Conservation (phyloP, 108 stramenopile species). For the Ochromonas danica region DNA sequence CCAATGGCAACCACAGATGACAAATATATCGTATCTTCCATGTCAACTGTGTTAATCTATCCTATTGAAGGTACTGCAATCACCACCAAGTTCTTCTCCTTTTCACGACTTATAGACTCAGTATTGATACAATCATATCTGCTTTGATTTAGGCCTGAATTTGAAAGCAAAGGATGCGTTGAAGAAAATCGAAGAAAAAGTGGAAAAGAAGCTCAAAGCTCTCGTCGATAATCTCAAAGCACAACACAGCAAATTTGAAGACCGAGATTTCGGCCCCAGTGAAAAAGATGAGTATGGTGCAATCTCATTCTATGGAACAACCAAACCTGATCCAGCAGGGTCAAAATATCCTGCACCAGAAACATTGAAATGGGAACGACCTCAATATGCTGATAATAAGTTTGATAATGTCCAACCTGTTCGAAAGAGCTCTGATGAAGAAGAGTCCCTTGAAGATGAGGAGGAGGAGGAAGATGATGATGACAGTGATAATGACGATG, state of each 20-base stretch:
- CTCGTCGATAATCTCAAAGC: slow-evolving; percentile 32
- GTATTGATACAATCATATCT: no score
- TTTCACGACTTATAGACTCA: no score
- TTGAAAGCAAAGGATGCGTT: no score
- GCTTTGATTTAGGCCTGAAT: no score
- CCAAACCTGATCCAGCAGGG: slow-evolving; percentile 12
- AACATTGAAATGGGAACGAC: slow-evolving; percentile 32
- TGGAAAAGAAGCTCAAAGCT: slow-evolving; percentile 24
- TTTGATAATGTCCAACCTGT: background rate
- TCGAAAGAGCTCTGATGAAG: background rate
- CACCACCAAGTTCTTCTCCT: no score
- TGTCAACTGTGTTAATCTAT: slow-evolving; percentile 10
- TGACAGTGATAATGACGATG: slow-evolving; percentile 3
- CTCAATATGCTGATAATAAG: slow-evolving; percentile 27
- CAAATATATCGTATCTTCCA: slow-evolving; percentile 1
- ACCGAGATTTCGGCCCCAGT: slow-evolving; percentile 38
- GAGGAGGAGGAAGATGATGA: slow-evolving; percentile 22
- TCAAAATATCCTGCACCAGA: slow-evolving; percentile 34
- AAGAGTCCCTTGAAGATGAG: slow-evolving; percentile 15
- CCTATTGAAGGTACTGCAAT: slow-evolving; percentile 5
- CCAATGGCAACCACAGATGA: slow-evolving; percentile 4
- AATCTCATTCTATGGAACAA: slow-evolving; percentile 8
- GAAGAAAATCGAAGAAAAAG: slow-evolving; percentile 19
- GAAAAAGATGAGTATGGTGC: slow-evolving; percentile 26
- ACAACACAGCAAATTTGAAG: slow-evolving; percentile 8